Conservation (phyloP, 2,329 filamentous ascomycete species). For the Phialocephala subalpina region DNA sequence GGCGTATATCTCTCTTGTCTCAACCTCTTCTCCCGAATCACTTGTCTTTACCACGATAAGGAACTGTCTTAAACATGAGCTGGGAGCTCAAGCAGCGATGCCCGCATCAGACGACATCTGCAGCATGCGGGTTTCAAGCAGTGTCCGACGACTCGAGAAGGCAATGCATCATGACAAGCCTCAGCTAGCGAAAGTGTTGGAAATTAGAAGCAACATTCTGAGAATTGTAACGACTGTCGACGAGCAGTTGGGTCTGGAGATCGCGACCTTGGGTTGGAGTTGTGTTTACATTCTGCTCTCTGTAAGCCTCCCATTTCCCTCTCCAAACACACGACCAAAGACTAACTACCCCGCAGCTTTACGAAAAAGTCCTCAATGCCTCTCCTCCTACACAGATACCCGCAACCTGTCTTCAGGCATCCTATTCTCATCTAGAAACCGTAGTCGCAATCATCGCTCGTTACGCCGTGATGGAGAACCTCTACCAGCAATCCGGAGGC, state of each 20-base stretch:
- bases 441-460: constrained; percentile 32
- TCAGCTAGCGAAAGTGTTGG: constrained; percentile 11
- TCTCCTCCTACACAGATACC: background rate
- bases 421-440: constrained; percentile 22
- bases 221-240: constrained; percentile 28
- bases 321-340: background rate
- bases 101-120: constrained; percentile 7
- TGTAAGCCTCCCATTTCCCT: constrained; percentile 11
- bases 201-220: constrained; percentile 22
- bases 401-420: constrained; percentile 8
- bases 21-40: constrained; percentile 3
- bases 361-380: constrained; percentile 10
- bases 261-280: constrained; percentile 29
- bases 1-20: constrained; percentile 16
- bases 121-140: constrained; percentile 9
- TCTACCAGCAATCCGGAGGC: constrained; percentile 27
- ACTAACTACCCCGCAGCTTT: constrained; percentile 8
- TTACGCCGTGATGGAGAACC: constrained; percentile 36
- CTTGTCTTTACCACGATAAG: constrained; percentile 6
- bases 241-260: constrained; percentile 26
- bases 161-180: constrained; percentile 2
- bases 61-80: constrained; percentile 1
- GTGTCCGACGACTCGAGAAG: constrained; percentile 7
- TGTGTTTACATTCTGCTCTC: constrained; percentile 23
- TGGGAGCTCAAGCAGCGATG: background rate